A percentile compares a stretch with the other conserved stretches of the same genome.
Evolutionary conservation across 345 rosid species (phyloP).

Genomic region (Euphorbia peplus): DNA sequence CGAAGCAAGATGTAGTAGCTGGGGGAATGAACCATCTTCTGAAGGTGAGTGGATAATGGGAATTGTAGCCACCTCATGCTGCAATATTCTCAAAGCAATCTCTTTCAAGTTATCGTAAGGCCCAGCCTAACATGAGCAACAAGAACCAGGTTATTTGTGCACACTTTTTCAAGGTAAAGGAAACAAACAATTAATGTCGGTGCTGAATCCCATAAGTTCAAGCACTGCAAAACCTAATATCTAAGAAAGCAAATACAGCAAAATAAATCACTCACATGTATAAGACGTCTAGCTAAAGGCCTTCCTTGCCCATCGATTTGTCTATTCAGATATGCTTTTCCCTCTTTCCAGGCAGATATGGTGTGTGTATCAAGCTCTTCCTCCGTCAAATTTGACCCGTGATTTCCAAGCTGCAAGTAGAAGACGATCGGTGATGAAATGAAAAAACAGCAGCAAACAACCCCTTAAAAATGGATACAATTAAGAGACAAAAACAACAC

Average conservation of each 20-base stretch:
- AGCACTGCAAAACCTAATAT: not conserved
- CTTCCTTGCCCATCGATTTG: conserved; percentile 27
- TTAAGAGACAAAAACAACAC: not conserved
- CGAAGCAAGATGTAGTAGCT: conserved; percentile 33
- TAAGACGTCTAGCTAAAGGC: conserved; percentile 19
- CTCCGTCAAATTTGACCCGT: conserved; percentile 33
- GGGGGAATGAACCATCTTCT: conserved; percentile 35
- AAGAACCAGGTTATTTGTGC: not conserved
- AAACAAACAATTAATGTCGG: not conserved
- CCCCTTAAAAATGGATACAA: not conserved
- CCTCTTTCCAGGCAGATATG: conserved; percentile 38
- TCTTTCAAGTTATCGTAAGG: conserved; percentile 34
- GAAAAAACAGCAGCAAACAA: conserved; percentile 5
- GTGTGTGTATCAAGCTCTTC: conserved; percentile 37
- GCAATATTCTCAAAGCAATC: conserved; percentile 32
- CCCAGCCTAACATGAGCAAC: conserved; percentile 25
- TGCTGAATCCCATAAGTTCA: not conserved
- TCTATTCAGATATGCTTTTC: conserved; percentile 27
- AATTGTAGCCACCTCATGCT: conserved; percentile 24
- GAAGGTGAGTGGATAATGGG: conserved; percentile 31
- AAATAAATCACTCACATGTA: conserved; percentile 24
- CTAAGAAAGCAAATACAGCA: not conserved
- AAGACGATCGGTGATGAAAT: not conserved
- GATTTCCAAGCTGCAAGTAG: conserved; percentile 29
- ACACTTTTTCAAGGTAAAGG: not conserved